Evolutionary conservation across 2,329 filamentous ascomycete species (phyloP), one percentile per base, ranked within the genome.

Genomic region (Magnaporthiopsis incrustans): DNA sequence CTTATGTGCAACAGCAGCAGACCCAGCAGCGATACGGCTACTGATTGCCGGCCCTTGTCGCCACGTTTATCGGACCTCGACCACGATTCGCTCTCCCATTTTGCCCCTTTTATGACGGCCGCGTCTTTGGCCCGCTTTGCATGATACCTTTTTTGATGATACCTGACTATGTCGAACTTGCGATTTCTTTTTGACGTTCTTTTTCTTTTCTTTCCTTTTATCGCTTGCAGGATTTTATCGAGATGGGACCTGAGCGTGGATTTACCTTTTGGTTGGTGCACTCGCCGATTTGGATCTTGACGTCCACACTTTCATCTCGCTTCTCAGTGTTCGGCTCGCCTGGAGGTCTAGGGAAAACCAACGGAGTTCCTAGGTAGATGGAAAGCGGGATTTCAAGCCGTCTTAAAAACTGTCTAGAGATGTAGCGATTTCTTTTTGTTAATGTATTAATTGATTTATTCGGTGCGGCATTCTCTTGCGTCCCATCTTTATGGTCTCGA

Each of bases 1-100:
- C 12, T n/a, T 27, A 33, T 26, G 6, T 15, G 7, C 44, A 56
- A 22, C 32, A 22, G 22, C 62, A 22, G 22, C 62, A 64, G 57
- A 18, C 27, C 27, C 62, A 64, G 35, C 62, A 59, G 57, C 57
- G 58, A 57, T 64, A 64, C 38, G 57, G 62, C 22, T 60, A 60
- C 30, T 60, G 38, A 38, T 25, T 26, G 30, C 32, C 22, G 33
- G 59, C 22, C 3, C 32, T 22, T n/a, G n/a, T n/a, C n/a, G 22
- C 30, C 15, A 2, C n/a, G 15, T 25, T n/a, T 4, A 50, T 50
- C 44, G 15, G 18, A 18, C 18, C 5, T 50, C 44, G 15, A 22
- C 5, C 4, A 2, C 22, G 44, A 53, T 53, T n/a, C n/a, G n/a
- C 18, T n/a, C 12, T 53, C 12, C 18, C 4, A 10, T 3, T 53